Evolutionary conservation across 2,329 filamentous ascomycete species (phyloP).

Genomic region (Magnaporthales sp.): DNA sequence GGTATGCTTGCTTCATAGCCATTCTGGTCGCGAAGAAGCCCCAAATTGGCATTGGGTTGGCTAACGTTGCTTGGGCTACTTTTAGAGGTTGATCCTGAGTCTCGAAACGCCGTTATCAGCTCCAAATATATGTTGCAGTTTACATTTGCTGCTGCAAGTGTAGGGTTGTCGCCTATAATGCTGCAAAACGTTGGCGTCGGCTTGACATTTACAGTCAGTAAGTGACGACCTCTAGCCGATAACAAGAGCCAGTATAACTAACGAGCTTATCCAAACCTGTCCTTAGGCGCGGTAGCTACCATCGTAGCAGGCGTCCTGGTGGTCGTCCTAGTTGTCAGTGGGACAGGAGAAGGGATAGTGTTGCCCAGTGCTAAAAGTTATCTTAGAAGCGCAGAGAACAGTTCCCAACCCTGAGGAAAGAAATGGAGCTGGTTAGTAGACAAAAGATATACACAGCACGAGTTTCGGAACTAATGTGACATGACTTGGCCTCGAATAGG

Average conservation of each 20-base stretch:
- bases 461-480: neutral
- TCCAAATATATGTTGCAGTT: constrained; percentile 13
- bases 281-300: neutral
- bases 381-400: neutral
- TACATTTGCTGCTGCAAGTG: constrained; percentile 6
- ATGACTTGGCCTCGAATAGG: neutral
- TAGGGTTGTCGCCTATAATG: constrained; percentile 7
- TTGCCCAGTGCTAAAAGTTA: neutral
- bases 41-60: too few species aligned
- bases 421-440: neutral
- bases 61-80: neutral
- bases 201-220: constrained; percentile 8
- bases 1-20: constrained; percentile 1
- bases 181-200: constrained; percentile 11
- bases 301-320: neutral
- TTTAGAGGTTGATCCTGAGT: constrained; percentile 8
- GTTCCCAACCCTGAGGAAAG: neutral
- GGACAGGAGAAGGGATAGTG: neutral
- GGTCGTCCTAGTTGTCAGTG: neutral
- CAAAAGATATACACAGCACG: neutral
- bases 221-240: neutral
- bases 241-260: neutral
- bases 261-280: too few species aligned
- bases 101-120: constrained; percentile 9
- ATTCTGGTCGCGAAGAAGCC: neutral